Conservation (phyloP, 257 asterid species). For the Jacaranda mimosifolia region DNA sequence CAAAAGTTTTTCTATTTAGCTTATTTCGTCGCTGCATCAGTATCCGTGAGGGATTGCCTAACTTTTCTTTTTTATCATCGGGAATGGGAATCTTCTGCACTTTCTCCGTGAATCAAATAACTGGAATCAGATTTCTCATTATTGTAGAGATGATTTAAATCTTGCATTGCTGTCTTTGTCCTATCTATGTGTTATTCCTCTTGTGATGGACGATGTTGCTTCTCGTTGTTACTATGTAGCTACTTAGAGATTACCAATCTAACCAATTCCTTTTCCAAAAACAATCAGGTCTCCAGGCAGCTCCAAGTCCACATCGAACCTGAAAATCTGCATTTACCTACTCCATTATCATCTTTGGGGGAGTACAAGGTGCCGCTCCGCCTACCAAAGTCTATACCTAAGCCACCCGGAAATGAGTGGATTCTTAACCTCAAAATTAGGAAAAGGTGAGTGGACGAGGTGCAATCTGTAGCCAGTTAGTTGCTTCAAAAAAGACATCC, state of each 20-base stretch:
- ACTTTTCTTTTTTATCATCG: neutral
- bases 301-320: conserved; percentile 75
- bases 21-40: neutral
- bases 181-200: neutral
- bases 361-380: conserved; percentile 85
- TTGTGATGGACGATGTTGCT: neutral
- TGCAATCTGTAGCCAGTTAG: neutral
- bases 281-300: conserved; percentile 71
- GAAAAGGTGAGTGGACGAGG: conserved; percentile 35
- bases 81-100: neutral
- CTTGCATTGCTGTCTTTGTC: neutral
- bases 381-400: conserved; percentile 77
- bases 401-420: conserved; percentile 75
- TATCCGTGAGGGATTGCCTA: neutral
- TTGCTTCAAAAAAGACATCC: neutral
- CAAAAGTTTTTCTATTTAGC: neutral
- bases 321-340: conserved; percentile 65
- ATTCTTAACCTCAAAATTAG: conserved; percentile 51
- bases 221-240: neutral
- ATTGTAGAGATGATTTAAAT: neutral
- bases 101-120: neutral
- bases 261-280: neutral
- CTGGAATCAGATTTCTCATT: neutral
- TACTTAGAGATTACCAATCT: conserved; percentile 32
- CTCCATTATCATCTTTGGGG: conserved; percentile 72